Conservation (phyloP, 129 eudicot genomes). For the Solidago caesia region DNA sequence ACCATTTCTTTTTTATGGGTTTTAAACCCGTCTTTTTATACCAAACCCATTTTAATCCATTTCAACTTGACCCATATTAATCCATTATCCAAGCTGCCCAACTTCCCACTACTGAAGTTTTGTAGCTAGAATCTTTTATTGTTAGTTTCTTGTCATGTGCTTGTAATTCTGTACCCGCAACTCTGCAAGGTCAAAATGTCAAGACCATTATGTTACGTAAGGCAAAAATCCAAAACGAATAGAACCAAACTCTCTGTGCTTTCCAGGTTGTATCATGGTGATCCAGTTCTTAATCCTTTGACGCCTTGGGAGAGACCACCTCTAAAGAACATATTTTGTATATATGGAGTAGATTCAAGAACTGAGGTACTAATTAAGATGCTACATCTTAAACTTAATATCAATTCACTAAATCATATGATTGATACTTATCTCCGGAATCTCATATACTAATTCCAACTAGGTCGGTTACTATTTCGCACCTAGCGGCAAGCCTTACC, state of each 20-base stretch:
- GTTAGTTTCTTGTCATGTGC: constrained; percentile 5
- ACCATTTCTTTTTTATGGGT: too few relatives aligned
- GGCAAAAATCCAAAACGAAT: neutral
- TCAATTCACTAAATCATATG: neutral
- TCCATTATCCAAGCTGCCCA: too few relatives aligned
- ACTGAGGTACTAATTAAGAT: constrained; percentile 62
- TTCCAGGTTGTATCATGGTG: constrained; percentile 76
- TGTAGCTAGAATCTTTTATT: neutral
- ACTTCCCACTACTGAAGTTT: too few relatives aligned
- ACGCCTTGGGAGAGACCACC: constrained; percentile 99
- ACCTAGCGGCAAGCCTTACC: constrained; percentile 98
- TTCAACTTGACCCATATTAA: too few relatives aligned
- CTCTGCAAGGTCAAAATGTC: constrained; percentile 4
- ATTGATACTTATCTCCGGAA: constrained; percentile 1
- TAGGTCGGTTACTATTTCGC: constrained; percentile 99
- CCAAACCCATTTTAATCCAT: too few relatives aligned
- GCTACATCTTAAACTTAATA: constrained; percentile 12
- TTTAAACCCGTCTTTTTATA: too few relatives aligned
- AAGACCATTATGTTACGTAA: neutral
- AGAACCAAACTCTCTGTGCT: constrained; percentile 14
- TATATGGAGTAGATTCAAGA: constrained; percentile 82
- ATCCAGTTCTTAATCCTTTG: constrained; percentile 91
- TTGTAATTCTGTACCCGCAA: constrained; percentile 12
- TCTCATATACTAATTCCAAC: constrained; percentile 30
- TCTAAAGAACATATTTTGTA: constrained; percentile 86